Conservation (phyloP, 139 green algal genomes). For the Chlamydomonas sp. region DNA sequence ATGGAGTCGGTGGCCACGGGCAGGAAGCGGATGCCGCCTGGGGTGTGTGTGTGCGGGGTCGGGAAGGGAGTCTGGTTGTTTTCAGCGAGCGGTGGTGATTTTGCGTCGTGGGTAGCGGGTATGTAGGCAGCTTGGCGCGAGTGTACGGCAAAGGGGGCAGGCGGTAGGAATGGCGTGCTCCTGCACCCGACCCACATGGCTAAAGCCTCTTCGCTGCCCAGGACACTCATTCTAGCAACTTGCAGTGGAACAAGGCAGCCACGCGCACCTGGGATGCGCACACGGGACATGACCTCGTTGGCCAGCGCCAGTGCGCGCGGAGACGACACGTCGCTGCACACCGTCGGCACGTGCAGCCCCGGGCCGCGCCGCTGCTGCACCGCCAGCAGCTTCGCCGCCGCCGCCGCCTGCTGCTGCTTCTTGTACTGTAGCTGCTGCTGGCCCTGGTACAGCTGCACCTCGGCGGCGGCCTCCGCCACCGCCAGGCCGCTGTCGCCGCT, state of each 20-base stretch:
- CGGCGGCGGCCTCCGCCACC: not conserved
- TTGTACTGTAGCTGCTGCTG: too few relatives aligned
- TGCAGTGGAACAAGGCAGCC: too few relatives aligned
- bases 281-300: conserved; percentile 42
- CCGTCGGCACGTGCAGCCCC: not conserved
- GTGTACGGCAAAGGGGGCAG: too few relatives aligned
- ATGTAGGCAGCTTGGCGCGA: not conserved
- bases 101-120: too few relatives aligned
- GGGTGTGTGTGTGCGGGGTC: too few relatives aligned
- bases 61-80: not conserved
- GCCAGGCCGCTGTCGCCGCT: not conserved
- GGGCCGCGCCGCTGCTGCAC: not conserved
- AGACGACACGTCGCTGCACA: conserved; percentile 38
- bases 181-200: not conserved
- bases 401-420: not conserved
- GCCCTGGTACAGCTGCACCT: not conserved
- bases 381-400: not conserved
- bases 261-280: conserved; percentile 38
- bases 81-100: not conserved
- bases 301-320: conserved; percentile 34
- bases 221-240: not conserved
- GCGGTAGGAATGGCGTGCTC: not conserved
- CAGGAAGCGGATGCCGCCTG: conserved; percentile 54
- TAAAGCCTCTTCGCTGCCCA: not conserved
- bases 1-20: conserved; percentile 41